Conservation (phyloP, 257 asterid genomes). For the Parsonsia alboflavescens region DNA sequence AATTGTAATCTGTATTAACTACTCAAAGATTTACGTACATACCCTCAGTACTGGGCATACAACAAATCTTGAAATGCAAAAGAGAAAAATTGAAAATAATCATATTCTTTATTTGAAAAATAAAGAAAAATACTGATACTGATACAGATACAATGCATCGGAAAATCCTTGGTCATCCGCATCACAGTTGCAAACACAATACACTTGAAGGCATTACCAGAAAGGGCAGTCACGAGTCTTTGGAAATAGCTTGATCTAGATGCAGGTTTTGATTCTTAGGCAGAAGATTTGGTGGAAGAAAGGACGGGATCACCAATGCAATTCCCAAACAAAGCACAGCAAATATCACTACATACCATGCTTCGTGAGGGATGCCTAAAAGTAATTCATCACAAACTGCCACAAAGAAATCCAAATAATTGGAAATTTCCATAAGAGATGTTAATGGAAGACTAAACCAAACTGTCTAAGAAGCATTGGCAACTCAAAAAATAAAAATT, state of each 20-base stretch:
- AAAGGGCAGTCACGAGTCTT: slow-evolving; percentile 37
- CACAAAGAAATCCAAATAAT: slow-evolving; percentile 10
- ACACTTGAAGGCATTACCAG: not conserved
- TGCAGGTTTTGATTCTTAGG: slow-evolving; percentile 40
- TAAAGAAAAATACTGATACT: too few relatives aligned
- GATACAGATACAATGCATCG: not conserved
- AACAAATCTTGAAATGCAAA: not conserved
- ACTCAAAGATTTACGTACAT: not conserved
- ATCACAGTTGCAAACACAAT: not conserved
- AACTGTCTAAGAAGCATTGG: not conserved
- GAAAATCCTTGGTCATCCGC: not conserved
- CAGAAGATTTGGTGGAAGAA: slow-evolving; percentile 59
- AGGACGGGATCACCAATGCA: slow-evolving; percentile 53
- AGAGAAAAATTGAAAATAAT: not conserved
- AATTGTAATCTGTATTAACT: not conserved
- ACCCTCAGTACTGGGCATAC: not conserved
- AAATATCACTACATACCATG: slow-evolving; percentile 65
- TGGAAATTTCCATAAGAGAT: not conserved
- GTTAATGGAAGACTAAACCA: not conserved
- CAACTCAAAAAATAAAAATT: too few relatives aligned
- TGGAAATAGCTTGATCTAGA: slow-evolving; percentile 25
- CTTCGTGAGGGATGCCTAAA: slow-evolving; percentile 70
- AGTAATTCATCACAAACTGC: slow-evolving; percentile 87
- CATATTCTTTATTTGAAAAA: not conserved
- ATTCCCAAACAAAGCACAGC: slow-evolving; percentile 54